Base-by-base conservation (phyloP, 495 filamentous ascomycete genomes). In the Staphylotrichum tortipilum region DNA sequence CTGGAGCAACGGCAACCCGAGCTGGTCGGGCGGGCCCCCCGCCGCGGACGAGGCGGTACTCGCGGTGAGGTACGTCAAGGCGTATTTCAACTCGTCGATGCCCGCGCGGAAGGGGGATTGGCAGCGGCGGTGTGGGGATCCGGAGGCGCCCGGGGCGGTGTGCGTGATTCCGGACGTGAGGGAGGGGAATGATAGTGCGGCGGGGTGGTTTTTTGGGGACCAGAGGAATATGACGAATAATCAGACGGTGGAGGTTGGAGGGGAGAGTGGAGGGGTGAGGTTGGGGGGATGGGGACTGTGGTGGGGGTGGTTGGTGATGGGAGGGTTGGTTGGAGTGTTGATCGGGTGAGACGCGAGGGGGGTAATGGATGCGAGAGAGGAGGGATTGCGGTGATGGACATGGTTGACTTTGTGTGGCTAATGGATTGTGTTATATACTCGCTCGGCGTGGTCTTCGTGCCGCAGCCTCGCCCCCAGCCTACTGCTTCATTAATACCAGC, bases 1-100 rank as follows among this genome's bases (percentile, higher is more conserved):
- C 57, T 89, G 85, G 86, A 84, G 80, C 56, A 90, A 88, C 53
- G 86, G 86, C 18, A 79, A 88, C 59, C 51, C 64, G 4, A 50
- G 60, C 1, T 90, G 86, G 86, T 82, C 80, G 21, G 75, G 68
- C 14, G 86, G 86, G 0, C 86, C 86, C 2, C 86, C 86, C 0
- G 49, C 44, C 1, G 39, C 59, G 34, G 82, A 89, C 46, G 76
- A 84, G 1, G 66, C 72, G 18, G n/a, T n/a, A n/a, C 69, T 85
- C 48, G 75, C 71, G 5, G 70, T 89, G 15, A 66, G 64, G 11
- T 88, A 86, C 50, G 72, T 88, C 24, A 85, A 87, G 57, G 83
- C 77, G 1, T 90, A 89, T 60, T 90, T 89, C 67, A 90, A 89
- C 66, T 82, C 81, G 22, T 78, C 80, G 3, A 43, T 67, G 35